Base-by-base conservation (phyloP, 2,329 filamentous ascomycete species). In the Trichoderma sp. region DNA sequence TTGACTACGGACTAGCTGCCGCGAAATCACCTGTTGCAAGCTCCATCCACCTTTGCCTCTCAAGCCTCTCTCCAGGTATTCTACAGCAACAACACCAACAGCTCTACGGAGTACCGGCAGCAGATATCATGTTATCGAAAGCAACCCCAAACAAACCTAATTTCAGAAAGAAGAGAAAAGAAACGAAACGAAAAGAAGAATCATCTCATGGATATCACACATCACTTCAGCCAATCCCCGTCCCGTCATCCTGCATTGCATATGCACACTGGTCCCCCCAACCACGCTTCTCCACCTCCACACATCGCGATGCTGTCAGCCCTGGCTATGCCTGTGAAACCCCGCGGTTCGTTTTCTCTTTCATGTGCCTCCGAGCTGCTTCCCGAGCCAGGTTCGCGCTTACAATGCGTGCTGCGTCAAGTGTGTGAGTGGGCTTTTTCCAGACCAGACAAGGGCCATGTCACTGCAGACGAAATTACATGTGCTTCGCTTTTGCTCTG, bases 171-270 rank as follows among this genome's bases (percentile, higher is more conserved):
- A n/a, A 45, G 7, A 18, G 27, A 45, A 45, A 45, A 45, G 41
- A 45, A 45, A n/a, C 16, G 16, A 53, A 53, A 53, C 18, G 11
- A 53, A 53, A 21, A 11, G 4, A 53, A 21, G n/a, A 12, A 53
- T 21, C 45, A 21, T 50, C 16, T 21, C 45, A 50, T 50, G 18
- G 38, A 18, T 18, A 41, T 41, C 38, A 41, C 38, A 45, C 41
- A 45, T 45, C 16, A 18, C 16, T 8, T n/a, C 2, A 1, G 7
- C 41, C 41, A 45, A n/a, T 45, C 41, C 33, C 18, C n/a, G 53
- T 56, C 71, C 69, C 29, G 41, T 65, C 41, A 45, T 60, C 60
- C 24, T 73, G 71, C 71, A 65, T 72, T 72, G 69, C 69, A 72
- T 66, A 31, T 66, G 60, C 59, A 41, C 35, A 38, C 35, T 38